Evolutionary conservation across 1,284 basidiomycete species (phyloP).

Genomic region (Ganoderma lucidum): DNA sequence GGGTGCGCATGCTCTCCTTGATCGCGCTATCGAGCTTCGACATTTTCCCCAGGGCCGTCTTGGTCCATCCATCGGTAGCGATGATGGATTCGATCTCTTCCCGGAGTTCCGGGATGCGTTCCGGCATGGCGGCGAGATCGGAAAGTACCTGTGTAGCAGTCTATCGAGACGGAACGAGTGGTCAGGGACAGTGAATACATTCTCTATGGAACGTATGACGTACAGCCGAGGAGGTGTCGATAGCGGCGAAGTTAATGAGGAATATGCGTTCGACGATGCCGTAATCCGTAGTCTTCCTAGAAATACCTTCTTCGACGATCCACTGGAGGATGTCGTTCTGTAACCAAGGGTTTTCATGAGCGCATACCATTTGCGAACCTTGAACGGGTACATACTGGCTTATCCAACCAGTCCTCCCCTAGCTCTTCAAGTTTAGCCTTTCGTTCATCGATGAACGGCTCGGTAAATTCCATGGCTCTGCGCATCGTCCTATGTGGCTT

Average conservation of each 20-base stretch:
- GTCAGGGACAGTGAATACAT: no score
- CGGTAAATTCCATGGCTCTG: conserved; percentile 12
- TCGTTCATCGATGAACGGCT: conserved; percentile 34
- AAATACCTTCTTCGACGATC: conserved; percentile 36
- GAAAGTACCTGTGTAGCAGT: conserved; percentile 48
- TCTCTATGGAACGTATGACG: not conserved
- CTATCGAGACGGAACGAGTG: conserved; percentile 30
- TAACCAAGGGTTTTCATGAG: not conserved
- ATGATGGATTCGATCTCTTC: conserved; percentile 53
- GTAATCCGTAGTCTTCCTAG: conserved; percentile 18
- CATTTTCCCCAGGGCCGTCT: conserved; percentile 51
- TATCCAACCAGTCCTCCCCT: conserved; percentile 37
- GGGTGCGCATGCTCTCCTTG: conserved; percentile 52
- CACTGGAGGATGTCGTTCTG: conserved; percentile 41
- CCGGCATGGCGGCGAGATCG: conserved; percentile 50
- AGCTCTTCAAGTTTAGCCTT: conserved; percentile 32
- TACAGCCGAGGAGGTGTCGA: conserved; percentile 43
- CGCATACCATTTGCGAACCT: not conserved
- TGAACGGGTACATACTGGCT: conserved; percentile 30
- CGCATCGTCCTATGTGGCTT: conserved; percentile 3
- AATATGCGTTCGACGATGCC: conserved; percentile 38
- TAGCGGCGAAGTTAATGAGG: conserved; percentile 42
- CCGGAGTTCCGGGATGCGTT: conserved; percentile 50
- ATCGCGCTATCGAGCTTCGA: conserved; percentile 59
- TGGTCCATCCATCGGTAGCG: conserved; percentile 52